A percentile compares a stretch with the other conserved stretches of the same genome.
Conservation (phyloP, 108 stramenopile genomes). For the Mediolabrus comicus region DNA sequence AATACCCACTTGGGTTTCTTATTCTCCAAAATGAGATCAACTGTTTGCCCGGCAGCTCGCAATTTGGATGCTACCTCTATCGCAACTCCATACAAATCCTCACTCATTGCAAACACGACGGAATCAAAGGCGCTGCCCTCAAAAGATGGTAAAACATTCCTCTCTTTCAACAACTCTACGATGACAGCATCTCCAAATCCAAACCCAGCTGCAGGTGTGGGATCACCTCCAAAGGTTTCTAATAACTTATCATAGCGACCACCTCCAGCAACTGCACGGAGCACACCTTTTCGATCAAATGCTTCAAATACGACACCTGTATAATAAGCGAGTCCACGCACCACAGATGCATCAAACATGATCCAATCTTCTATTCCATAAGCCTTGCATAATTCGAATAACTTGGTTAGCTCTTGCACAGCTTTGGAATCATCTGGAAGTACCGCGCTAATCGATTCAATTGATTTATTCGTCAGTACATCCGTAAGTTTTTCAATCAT, state of each 20-base stretch:
- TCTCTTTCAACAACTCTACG: slow-evolving; percentile 91
- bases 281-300: slow-evolving; percentile 91
- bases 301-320: slow-evolving; percentile 98
- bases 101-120: slow-evolving; percentile 84
- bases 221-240: slow-evolving; percentile 94
- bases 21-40: slow-evolving; percentile 88
- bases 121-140: slow-evolving; percentile 71
- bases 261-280: slow-evolving; percentile 98
- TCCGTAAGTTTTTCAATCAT: slow-evolving; percentile 81
- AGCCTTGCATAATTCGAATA: slow-evolving; percentile 77
- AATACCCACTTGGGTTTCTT: slow-evolving; percentile 96
- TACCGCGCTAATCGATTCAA: slow-evolving; percentile 75
- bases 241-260: slow-evolving; percentile 96
- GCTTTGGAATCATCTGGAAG: slow-evolving; percentile 86
- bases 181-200: slow-evolving; percentile 99
- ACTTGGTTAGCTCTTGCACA: slow-evolving; percentile 73
- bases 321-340: slow-evolving; percentile 97
- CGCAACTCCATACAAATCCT: slow-evolving; percentile 62
- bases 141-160: slow-evolving; percentile 86
- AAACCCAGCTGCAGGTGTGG: slow-evolving; percentile 95
- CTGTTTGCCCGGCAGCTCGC: slow-evolving; percentile 77
- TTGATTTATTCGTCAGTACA: slow-evolving; percentile 84
- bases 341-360: slow-evolving; percentile 94
- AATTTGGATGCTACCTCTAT: slow-evolving; percentile 65
- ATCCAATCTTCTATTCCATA: slow-evolving; percentile 94